phyloP scores from a whole-genome alignment of 2,329 filamentous ascomycete species.

The Fusarium robinianum region DNA sequence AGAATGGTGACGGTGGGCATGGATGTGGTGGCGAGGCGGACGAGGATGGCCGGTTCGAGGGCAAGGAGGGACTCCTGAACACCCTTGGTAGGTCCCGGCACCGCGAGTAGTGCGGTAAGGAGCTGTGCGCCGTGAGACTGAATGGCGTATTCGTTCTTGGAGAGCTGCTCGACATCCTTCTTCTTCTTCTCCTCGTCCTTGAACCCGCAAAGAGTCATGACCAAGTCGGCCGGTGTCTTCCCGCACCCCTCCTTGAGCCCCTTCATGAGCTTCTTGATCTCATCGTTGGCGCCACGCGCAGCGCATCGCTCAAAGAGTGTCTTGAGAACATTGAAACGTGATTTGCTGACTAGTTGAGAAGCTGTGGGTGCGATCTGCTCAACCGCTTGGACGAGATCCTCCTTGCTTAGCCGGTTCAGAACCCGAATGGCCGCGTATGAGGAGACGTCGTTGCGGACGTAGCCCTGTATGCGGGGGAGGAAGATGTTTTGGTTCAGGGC shows the following conservation, averaged over 20 bases:
- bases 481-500: slow-evolving; percentile 80
- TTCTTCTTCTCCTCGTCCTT: slow-evolving; percentile 45
- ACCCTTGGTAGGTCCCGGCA: slow-evolving; percentile 71
- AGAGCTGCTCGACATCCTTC: slow-evolving; percentile 45
- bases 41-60: slow-evolving; percentile 58
- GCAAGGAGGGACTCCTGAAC: slow-evolving; percentile 74
- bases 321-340: slow-evolving; percentile 78
- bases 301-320: slow-evolving; percentile 82
- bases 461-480: slow-evolving; percentile 75
- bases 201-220: slow-evolving; percentile 56
- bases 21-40: slow-evolving; percentile 66
- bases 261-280: slow-evolving; percentile 53
- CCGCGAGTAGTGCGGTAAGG: slow-evolving; percentile 76
- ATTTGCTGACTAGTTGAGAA: slow-evolving; percentile 71
- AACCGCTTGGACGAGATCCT: slow-evolving; percentile 77
- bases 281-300: slow-evolving; percentile 63
- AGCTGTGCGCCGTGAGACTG: slow-evolving; percentile 78
- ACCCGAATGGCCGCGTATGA: slow-evolving; percentile 85
- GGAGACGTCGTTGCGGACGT: slow-evolving; percentile 88
- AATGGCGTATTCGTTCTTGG: slow-evolving; percentile 61
- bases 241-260: slow-evolving; percentile 55
- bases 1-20: slow-evolving; percentile 55
- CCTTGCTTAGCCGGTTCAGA: slow-evolving; percentile 81
- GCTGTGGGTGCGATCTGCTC: slow-evolving; percentile 74
- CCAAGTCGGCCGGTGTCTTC: slow-evolving; percentile 51